These are phyloP conservation scores for Angophora floribunda DNA, from an alignment of 345 rosid species.

Conservation along the genomic window DNA sequence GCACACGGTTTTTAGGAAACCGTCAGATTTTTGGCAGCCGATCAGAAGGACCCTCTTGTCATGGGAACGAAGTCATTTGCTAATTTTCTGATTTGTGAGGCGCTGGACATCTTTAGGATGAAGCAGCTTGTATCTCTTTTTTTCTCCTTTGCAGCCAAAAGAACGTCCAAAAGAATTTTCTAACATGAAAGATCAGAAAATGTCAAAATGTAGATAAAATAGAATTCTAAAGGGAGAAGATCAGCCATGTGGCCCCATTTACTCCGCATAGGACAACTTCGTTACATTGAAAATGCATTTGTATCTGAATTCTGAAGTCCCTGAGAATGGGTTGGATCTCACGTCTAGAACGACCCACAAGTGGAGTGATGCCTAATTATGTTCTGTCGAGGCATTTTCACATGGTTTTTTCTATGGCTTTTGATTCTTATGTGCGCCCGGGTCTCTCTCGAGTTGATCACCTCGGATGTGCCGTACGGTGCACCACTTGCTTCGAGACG, in stretches of 20 bases:
- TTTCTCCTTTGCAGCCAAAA: neutral
- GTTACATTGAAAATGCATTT: neutral
- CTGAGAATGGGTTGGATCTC: neutral
- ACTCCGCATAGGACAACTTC: neutral
- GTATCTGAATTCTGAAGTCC: neutral
- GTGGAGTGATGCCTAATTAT: neutral
- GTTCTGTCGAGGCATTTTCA: neutral
- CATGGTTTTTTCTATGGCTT: neutral
- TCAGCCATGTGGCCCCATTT: neutral
- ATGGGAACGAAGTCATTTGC: neutral
- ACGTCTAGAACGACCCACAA: neutral
- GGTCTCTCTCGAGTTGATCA: neutral
- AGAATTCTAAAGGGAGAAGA: neutral
- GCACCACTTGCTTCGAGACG: neutral
- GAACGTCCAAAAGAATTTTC: neutral
- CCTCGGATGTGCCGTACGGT: neutral
- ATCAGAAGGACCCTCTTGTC: neutral
- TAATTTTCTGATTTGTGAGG: neutral
- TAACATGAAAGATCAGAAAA: neutral
- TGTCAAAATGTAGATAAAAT: neutral
- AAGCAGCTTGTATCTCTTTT: neutral
- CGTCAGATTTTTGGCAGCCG: neutral
- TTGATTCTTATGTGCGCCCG: neutral
- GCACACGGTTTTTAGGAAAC: rapidly evolving
- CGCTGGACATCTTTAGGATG: neutral